Evolutionary conservation across 2,329 filamentous ascomycete genomes (phyloP).

Genomic region (Trichoderma sp.): DNA sequence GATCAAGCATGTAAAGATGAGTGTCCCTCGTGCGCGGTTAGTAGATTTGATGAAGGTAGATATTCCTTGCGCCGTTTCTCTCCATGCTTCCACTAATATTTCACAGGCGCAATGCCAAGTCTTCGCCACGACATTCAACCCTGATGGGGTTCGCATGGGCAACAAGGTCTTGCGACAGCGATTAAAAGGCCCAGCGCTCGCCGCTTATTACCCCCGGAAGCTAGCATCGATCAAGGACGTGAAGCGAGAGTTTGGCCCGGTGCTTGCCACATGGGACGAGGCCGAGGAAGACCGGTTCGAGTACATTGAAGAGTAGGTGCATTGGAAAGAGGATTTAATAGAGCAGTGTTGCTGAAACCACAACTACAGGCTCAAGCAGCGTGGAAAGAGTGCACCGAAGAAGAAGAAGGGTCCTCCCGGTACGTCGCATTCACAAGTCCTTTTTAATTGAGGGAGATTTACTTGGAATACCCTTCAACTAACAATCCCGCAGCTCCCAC

Average conservation of each 20-base stretch:
- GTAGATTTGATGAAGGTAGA: slow-evolving; percentile 77
- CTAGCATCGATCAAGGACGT: slow-evolving; percentile 73
- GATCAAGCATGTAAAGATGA: slow-evolving; percentile 52
- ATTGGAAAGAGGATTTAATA: not conserved
- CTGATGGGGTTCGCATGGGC: slow-evolving; percentile 75
- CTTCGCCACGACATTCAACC: slow-evolving; percentile 91
- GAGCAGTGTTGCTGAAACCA: slow-evolving; percentile 35
- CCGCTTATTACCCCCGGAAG: slow-evolving; percentile 83
- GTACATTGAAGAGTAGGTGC: slow-evolving; percentile 64
- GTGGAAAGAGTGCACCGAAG: slow-evolving; percentile 85
- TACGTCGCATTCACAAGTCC: slow-evolving; percentile 30
- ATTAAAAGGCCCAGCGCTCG: slow-evolving; percentile 78
- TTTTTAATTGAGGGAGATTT: not conserved
- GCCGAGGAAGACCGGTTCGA: slow-evolving; percentile 78
- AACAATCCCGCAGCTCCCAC: slow-evolving; percentile 33
- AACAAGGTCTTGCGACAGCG: slow-evolving; percentile 92
- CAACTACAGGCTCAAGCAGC: slow-evolving; percentile 63
- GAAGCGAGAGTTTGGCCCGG: slow-evolving; percentile 66
- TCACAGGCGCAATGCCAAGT: slow-evolving; percentile 81
- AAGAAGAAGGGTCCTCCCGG: slow-evolving; percentile 69
- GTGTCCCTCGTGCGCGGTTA: slow-evolving; percentile 62
- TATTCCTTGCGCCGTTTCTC: not conserved
- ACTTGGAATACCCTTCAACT: not conserved
- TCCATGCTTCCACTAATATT: slow-evolving; percentile 30
- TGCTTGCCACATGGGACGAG: slow-evolving; percentile 71